These are phyloP conservation scores for Polygonum maritimum DNA, from an alignment of 148 eudicot genomes.

Conservation along the genomic window DNA sequence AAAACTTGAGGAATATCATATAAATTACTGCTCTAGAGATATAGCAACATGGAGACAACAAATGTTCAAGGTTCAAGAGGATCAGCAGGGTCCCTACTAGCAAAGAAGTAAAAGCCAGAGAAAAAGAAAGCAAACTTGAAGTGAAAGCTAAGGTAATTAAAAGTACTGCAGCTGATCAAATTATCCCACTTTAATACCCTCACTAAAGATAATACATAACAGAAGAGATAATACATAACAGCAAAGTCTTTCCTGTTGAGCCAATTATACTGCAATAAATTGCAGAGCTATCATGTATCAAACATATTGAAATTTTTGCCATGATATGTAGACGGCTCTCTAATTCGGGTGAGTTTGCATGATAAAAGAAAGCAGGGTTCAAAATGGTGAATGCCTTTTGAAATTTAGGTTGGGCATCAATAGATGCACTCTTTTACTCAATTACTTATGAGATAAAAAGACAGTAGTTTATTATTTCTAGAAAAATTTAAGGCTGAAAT, in stretches of 20 bases:
- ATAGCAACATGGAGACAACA: not conserved
- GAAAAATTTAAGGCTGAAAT: not conserved
- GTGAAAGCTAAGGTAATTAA: not conserved
- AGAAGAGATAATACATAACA: not conserved
- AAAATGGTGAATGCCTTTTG: not conserved
- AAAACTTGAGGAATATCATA: not conserved
- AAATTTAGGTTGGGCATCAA: not conserved
- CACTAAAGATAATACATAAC: not conserved
- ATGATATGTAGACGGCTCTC: not conserved
- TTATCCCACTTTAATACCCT: not conserved
- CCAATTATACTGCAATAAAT: not conserved
- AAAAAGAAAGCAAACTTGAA: not conserved
- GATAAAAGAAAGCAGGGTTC: not conserved
- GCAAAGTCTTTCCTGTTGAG: not conserved
- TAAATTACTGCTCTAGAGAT: not conserved
- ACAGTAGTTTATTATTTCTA: not conserved
- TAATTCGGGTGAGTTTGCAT: not conserved
- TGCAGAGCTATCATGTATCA: not conserved
- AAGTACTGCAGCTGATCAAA: not conserved
- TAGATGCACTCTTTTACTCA: not conserved
- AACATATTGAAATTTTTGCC: not conserved
- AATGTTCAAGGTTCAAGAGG: not conserved
- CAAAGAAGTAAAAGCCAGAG: not conserved
- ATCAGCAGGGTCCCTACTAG: not conserved
- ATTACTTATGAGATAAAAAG: not conserved